Base-by-base conservation (phyloP, 73 alveolate genomes). In the Paraurostyla sp. region DNA sequence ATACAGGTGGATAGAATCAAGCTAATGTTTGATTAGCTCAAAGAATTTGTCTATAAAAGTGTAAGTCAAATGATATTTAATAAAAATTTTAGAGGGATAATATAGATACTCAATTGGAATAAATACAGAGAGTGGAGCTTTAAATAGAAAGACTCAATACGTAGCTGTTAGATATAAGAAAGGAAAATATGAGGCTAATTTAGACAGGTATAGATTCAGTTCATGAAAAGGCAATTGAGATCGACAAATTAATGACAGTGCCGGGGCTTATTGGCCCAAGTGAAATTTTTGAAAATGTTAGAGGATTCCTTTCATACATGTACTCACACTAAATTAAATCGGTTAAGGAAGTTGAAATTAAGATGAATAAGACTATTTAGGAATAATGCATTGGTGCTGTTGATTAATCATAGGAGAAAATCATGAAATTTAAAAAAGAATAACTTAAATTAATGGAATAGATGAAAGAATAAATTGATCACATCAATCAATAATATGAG, bases 191-290 rank as follows among this genome's bases (percentile, higher is more conserved):
- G 35, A 36, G 13, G 6, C 7, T 15, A 33, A 13, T 65, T 16
- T 38, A 6, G 16, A 6, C 35, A 15, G 42, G 42, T 22, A 2
- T 65, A 6, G 58, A 65, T 1, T 1, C 7, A 36, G 7, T 40
- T 18, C n/a, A 32, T 11, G 13, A 6, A 16, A 65, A 40, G 25
- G 6, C 82, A 35, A 16, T 6, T 1, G 56, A 65, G 36, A 15
- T 65, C 18, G 82, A 65, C 13, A 15, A 35, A 38, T 6, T 22
- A 2, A 20, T 65, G 18, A 38, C 18, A 40, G 58, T 65, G 15
- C 82, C 82, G 9, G 82, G 82, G 11, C 6, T 65, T 1, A 40
- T 65, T 6, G 82, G 82, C 2, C 82, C 82, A 7, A 58, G 82
- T 11, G 82, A 65, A 23, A 1, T 30, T 11, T 65, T 65, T 65